Evolutionary conservation across 306 rosid genomes (phyloP).

Genomic region (Nissolia schottii): DNA sequence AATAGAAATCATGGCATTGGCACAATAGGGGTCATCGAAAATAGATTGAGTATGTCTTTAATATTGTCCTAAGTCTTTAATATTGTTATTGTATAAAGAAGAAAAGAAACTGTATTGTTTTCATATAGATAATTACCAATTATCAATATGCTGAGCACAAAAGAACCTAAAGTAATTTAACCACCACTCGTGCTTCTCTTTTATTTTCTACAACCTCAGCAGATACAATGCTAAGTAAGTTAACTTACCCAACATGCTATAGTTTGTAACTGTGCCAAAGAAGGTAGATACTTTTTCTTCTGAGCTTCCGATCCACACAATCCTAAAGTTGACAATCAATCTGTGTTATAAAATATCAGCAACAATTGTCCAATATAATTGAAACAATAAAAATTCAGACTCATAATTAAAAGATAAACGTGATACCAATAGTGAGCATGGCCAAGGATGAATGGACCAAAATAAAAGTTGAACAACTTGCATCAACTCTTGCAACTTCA

Average conservation of each 20-base stretch:
- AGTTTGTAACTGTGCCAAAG: conserved; percentile 62
- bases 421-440: conserved; percentile 79
- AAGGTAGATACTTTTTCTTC: conserved; percentile 74
- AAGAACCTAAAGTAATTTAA: not conserved
- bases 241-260: conserved; percentile 74
- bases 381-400: not conserved
- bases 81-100: too few species aligned
- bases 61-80: too few species aligned
- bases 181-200: not conserved
- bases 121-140: not conserved
- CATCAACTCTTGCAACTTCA: conserved; percentile 89
- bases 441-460: conserved; percentile 76
- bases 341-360: conserved; percentile 8
- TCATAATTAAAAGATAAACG: not conserved
- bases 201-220: not conserved
- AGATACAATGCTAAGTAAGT: not conserved
- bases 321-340: conserved; percentile 41
- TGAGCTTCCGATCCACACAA: conserved; percentile 83
- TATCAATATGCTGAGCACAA: not conserved
- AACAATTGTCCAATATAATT: not conserved
- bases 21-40: not conserved
- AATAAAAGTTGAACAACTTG: conserved; percentile 73
- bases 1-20: not conserved
- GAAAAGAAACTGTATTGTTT: not conserved
- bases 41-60: not conserved